Percentiles rank a stretch among this genome's conserved stretches.
phyloP scores from a whole-genome alignment of 768 basidiomycete genomes.

The Boletellus emodensis region DNA sequence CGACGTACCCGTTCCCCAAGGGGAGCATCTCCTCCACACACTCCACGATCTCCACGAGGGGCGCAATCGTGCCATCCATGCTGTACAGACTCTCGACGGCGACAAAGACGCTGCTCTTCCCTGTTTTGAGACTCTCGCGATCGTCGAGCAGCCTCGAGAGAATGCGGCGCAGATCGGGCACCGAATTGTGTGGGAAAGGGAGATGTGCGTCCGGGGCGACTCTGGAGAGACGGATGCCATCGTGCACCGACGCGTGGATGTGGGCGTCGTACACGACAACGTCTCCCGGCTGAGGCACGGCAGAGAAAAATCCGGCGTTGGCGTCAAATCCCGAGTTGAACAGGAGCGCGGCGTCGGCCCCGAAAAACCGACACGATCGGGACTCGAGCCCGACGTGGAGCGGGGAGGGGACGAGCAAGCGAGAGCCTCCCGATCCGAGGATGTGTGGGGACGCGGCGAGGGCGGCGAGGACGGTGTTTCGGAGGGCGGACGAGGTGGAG shows the following conservation, averaged over 20 bases:
- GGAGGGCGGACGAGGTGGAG: no score
- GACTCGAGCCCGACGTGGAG: constrained; percentile 66
- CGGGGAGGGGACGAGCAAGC: constrained; percentile 65
- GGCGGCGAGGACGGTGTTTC: constrained; percentile 46
- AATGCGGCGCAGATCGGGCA: no score
- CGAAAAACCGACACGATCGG: constrained; percentile 63
- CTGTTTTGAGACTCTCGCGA: constrained; percentile 17
- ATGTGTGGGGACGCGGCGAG: constrained; percentile 51
- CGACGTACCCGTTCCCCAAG: no score
- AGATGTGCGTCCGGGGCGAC: no score
- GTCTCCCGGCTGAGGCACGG: no score
- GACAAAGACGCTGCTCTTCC: no score
- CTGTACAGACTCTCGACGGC: no score
- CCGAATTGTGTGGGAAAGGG: no score
- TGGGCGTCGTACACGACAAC: constrained; percentile 40
- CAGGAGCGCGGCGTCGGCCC: constrained; percentile 61
- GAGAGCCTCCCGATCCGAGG: constrained; percentile 84
- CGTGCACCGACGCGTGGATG: constrained; percentile 89
- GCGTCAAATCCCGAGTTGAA: constrained; percentile 43
- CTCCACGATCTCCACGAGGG: no score
- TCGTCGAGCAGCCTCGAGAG: constrained; percentile 39
- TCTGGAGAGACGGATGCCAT: constrained; percentile 25
- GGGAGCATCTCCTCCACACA: no score
- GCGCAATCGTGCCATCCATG: no score
- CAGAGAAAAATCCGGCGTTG: no score